A percentile compares a stretch with the other conserved stretches of the same genome.
Evolutionary conservation across 2,329 filamentous ascomycete species (phyloP).

Genomic region (Fusarium ambrosium): DNA sequence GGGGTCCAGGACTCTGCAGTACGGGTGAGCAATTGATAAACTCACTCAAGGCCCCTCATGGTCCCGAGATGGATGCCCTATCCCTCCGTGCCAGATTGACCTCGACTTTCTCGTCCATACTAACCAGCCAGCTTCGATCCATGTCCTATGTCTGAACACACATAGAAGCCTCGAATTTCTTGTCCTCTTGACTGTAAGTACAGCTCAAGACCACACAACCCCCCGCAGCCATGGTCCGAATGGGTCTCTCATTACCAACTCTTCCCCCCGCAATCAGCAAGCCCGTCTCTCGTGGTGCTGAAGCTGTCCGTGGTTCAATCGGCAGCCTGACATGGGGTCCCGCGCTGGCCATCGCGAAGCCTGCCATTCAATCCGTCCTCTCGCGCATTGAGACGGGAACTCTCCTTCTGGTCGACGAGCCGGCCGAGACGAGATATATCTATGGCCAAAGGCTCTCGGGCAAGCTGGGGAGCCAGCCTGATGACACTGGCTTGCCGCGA

Average conservation of each 20-base stretch:
- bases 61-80: not conserved
- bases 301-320: constrained; percentile 58
- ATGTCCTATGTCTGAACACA: not conserved
- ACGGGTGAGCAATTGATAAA: not conserved
- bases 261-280: constrained; percentile 55
- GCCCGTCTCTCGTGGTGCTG: constrained; percentile 56
- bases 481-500: constrained; percentile 51
- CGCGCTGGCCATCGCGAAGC: constrained; percentile 60
- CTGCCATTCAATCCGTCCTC: constrained; percentile 60
- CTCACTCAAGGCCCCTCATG: not conserved
- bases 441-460: constrained; percentile 62
- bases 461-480: constrained; percentile 53
- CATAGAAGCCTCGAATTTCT: not conserved
- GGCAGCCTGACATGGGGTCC: constrained; percentile 63
- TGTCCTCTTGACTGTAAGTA: not conserved
- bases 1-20: not conserved
- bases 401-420: constrained; percentile 62
- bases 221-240: constrained; percentile 18
- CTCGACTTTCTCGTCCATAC: not conserved
- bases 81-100: not conserved
- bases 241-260: constrained; percentile 45
- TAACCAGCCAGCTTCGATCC: not conserved
- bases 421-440: constrained; percentile 55
- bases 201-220: not conserved
- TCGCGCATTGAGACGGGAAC: constrained; percentile 63